Evolutionary conservation across 1,284 basidiomycete species (phyloP), one percentile per base, ranked within the genome.

Genomic region (Rhodofomes roseus): DNA sequence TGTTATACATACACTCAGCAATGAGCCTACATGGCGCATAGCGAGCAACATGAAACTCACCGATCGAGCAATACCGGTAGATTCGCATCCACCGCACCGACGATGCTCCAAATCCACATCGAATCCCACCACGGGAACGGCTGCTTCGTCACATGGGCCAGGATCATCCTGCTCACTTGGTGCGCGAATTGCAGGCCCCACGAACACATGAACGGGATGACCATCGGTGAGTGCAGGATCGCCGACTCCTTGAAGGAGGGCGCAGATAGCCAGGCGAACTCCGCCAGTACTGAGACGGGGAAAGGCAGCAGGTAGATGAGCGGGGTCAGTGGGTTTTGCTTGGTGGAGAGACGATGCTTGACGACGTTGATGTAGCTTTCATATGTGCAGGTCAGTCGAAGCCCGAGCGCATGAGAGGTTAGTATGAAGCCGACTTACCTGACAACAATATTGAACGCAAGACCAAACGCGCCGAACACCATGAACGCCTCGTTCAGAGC

Each of bases 111-210:
- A 9, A 95, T 72, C 86, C 95, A 95, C 71, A 95, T 84, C 65
- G 85, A 82, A 73, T 97, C 93, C 86, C 90, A 95, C 72, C 83
- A 82, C 0, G 96, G 96, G 79, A 98, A 97, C 6, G 86, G 79
- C 41, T 83, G 81, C 64, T 86, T 87, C 55, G 95, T 96, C 43
- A 98, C 87, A 74, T 99, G 96, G 0, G 95, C 93, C 37, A 98
- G 77, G 71, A 98, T 98, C 77, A 98, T 91, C 65, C 92, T 80
- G 39, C 94, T 93, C 48, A 98, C 96, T 69, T 90, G 87, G 72
- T 93, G 89, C 22, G 90, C 87, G 65, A 93, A 94, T 68, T 90
- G 87, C 54, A 94, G 75, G 23, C 93, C 96, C 95, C 95, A 98
- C 48, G 90, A 89, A 64, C 86, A 87, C 20, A 96, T 74, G 79